phyloP scores from a whole-genome alignment of 495 filamentous ascomycete genomes.

The Rusavskia elegans region DNA sequence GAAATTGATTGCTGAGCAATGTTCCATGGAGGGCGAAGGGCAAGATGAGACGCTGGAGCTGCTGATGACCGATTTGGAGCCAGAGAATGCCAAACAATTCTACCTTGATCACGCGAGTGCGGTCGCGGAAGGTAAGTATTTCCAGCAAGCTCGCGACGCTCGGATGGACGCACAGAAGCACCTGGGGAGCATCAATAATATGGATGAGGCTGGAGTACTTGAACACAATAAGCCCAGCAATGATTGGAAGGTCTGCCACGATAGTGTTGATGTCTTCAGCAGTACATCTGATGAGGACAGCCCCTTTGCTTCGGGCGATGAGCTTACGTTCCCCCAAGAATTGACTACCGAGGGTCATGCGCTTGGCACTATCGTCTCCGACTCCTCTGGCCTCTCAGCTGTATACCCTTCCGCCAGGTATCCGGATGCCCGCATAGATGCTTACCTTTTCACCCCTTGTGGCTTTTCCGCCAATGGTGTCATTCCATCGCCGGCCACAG shows the following conservation, averaged over 20 bases:
- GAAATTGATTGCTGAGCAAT: slow-evolving; percentile 7
- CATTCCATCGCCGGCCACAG: slow-evolving; percentile 58
- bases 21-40: slow-evolving; percentile 27
- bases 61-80: slow-evolving; percentile 94
- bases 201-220: slow-evolving; percentile 18
- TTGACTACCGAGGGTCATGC: slow-evolving; percentile 87
- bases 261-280: slow-evolving; percentile 63
- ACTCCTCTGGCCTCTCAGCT: slow-evolving; percentile 74
- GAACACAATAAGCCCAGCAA: slow-evolving; percentile 10
- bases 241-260: slow-evolving; percentile 19
- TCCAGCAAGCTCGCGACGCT: slow-evolving; percentile 41
- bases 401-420: slow-evolving; percentile 78
- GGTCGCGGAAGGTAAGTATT: slow-evolving; percentile 67
- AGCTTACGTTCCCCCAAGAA: slow-evolving; percentile 48
- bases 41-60: slow-evolving; percentile 91
- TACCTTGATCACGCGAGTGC: slow-evolving; percentile 85
- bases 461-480: slow-evolving; percentile 98
- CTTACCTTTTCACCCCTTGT: slow-evolving; percentile 93
- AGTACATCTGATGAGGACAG: slow-evolving; percentile 55
- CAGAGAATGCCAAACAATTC: slow-evolving; percentile 86
- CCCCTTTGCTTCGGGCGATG: slow-evolving; percentile 32
- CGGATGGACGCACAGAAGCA: slow-evolving; percentile 33
- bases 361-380: slow-evolving; percentile 82
- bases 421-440: slow-evolving; percentile 86
- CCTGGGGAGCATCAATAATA: slow-evolving; percentile 32